A percentile compares a stretch with the other conserved stretches of the same genome.
These are phyloP conservation scores for Psilocybe sp. DNA, from an alignment of 768 basidiomycete species.

Conservation along the genomic window DNA sequence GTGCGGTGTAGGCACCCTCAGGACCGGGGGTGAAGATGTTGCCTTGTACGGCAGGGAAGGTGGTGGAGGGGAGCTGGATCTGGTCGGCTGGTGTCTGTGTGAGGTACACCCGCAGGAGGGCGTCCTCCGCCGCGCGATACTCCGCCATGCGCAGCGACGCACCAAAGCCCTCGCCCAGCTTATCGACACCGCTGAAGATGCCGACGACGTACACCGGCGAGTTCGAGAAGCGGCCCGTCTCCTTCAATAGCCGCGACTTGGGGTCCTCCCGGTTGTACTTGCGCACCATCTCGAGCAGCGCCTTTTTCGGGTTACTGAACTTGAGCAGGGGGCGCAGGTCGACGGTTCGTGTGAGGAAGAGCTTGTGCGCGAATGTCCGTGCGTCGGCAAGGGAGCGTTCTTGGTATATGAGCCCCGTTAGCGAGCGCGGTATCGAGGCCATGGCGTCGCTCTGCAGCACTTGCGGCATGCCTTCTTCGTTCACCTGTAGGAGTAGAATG, in stretches of 20 bases:
- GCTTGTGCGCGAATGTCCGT: conserved; percentile 84
- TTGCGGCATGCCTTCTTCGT: conserved; percentile 42
- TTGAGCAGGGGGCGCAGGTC: conserved; percentile 53
- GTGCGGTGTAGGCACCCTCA: conserved; percentile 49
- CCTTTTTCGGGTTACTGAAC: conserved; percentile 44
- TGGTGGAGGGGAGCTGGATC: conserved; percentile 69
- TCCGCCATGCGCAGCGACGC: conserved; percentile 93
- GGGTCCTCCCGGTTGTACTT: conserved; percentile 64
- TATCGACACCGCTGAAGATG: conserved; percentile 77
- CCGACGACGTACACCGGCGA: conserved; percentile 96
- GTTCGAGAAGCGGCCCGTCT: conserved; percentile 88
- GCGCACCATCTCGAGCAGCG: conserved; percentile 73
- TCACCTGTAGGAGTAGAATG: conserved; percentile 37
- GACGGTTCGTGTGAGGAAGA: conserved; percentile 84
- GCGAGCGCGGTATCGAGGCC: conserved; percentile 80
- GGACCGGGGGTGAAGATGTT: conserved; percentile 47
- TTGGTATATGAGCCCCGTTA: conserved; percentile 88
- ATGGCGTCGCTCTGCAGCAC: conserved; percentile 84
- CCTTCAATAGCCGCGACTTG: conserved; percentile 80
- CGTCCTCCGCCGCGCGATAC: conserved; percentile 86
- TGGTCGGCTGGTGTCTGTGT: conserved; percentile 70
- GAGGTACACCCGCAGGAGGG: conserved; percentile 79
- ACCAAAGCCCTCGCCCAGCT: conserved; percentile 95
- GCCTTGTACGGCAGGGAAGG: conserved; percentile 58
- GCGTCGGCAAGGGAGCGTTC: conserved; percentile 82